A percentile compares a stretch with the other conserved stretches of the same genome.
phyloP scores from a whole-genome alignment of 345 rosid genomes.

The Boechera retrofracta region DNA sequence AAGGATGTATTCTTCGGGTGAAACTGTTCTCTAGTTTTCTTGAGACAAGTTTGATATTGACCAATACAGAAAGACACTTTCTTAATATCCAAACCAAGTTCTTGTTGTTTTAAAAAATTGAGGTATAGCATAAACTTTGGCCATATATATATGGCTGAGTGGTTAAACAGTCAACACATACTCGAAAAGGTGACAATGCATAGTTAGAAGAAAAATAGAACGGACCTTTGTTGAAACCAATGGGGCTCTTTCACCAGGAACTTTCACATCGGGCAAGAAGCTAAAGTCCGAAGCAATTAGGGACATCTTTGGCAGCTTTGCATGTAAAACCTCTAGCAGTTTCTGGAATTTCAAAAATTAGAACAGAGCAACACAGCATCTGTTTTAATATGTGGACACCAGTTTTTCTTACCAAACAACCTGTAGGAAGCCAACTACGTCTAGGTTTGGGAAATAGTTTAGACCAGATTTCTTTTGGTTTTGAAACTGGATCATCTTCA shows the following conservation, averaged over 20 bases:
- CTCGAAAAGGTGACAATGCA: conserved; percentile 19
- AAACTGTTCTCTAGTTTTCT: conserved; percentile 15
- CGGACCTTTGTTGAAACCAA: conserved; percentile 90
- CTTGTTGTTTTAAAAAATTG: conserved; percentile 21
- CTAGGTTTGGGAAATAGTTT: conserved; percentile 82
- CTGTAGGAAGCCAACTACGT: conserved; percentile 97
- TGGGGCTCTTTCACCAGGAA: conserved; percentile 96
- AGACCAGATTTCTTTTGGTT: conserved; percentile 64
- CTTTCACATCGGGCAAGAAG: conserved; percentile 91
- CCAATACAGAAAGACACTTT: not conserved
- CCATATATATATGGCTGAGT: not conserved
- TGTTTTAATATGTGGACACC: conserved; percentile 17
- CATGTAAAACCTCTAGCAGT: conserved; percentile 80
- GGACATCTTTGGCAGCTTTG: conserved; percentile 92
- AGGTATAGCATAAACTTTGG: not conserved
- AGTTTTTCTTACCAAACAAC: conserved; percentile 75
- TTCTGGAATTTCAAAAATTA: conserved; percentile 58
- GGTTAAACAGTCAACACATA: conserved; percentile 22
- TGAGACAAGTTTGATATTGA: conserved; percentile 10
- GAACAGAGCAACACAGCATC: conserved; percentile 20
- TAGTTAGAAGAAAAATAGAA: conserved; percentile 16
- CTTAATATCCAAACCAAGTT: conserved; percentile 2
- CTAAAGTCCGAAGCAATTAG: conserved; percentile 92
- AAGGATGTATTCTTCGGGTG: not conserved
- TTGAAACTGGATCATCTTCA: conserved; percentile 50